These are phyloP conservation scores for Xylaria intraflava DNA, from an alignment of 495 filamentous ascomycete species.

Conservation along the genomic window DNA sequence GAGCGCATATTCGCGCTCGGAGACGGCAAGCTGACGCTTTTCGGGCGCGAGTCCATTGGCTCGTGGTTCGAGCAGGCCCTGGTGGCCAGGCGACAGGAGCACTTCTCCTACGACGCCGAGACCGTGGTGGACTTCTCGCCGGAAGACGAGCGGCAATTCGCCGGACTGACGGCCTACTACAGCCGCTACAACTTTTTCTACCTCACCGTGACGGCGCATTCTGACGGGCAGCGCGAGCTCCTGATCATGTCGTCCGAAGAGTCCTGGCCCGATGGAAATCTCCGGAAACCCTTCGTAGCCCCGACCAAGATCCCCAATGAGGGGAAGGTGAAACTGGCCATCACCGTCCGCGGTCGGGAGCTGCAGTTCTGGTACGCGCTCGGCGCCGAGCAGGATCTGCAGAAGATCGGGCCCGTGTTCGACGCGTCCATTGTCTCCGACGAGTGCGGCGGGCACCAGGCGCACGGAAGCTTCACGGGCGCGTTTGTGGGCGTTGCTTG, in stretches of 20 bases:
- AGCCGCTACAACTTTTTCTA: conserved; percentile 56
- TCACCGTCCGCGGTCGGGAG: conserved; percentile 39
- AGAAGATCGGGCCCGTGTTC: conserved; percentile 45
- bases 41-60: conserved; percentile 46
- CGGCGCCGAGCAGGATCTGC: conserved; percentile 34
- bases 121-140: conserved; percentile 47
- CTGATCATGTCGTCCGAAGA: conserved; percentile 46
- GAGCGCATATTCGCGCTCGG: conserved; percentile 44
- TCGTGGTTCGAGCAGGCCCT: conserved; percentile 53
- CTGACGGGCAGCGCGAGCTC: conserved; percentile 47
- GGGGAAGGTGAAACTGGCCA: conserved; percentile 44
- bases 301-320: conserved; percentile 41
- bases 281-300: conserved; percentile 30
- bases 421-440: conserved; percentile 49
- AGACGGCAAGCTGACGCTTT: conserved; percentile 34
- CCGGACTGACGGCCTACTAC: conserved; percentile 52
- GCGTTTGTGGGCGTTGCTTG: conserved; percentile 51
- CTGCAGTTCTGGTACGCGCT: conserved; percentile 49
- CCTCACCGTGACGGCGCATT: conserved; percentile 47
- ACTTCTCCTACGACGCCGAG: conserved; percentile 53
- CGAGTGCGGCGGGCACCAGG: conserved; percentile 51
- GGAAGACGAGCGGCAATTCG: conserved; percentile 49
- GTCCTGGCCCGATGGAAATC: conserved; percentile 41
- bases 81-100: conserved; percentile 46
- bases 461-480: conserved; percentile 51